A percentile compares a stretch with the other conserved stretches of the same genome.
phyloP scores from a whole-genome alignment of 306 rosid species.

The Neltuma alba region DNA sequence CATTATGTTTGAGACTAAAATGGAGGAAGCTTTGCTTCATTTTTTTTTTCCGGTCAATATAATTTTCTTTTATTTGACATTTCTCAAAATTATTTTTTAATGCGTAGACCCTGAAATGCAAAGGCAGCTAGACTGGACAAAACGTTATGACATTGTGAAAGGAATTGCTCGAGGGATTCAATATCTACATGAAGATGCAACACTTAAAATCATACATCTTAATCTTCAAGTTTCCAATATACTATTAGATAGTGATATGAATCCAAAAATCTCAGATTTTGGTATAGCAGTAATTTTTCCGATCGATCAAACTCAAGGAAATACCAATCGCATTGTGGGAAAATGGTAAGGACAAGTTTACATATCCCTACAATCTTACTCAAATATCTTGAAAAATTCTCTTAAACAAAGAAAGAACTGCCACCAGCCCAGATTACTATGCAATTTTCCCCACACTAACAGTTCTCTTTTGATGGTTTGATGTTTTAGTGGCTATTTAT shows the following conservation, averaged over 20 bases:
- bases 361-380: not conserved
- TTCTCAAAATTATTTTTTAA: not conserved
- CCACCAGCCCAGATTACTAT: no score
- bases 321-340: constrained; percentile 33
- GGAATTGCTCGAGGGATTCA: constrained; percentile 57
- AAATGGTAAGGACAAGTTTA: constrained; percentile 41
- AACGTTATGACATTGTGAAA: constrained; percentile 44
- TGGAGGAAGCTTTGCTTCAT: not conserved
- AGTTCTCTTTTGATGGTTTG: not conserved
- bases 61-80: not conserved
- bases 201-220: constrained; percentile 36
- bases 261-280: constrained; percentile 52
- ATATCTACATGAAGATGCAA: constrained; percentile 65
- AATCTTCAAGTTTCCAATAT: constrained; percentile 37
- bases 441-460: not conserved
- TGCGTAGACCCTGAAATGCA: constrained; percentile 40
- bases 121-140: constrained; percentile 53
- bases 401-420: no score
- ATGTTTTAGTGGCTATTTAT: not conserved
- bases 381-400: no score
- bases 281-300: constrained; percentile 42
- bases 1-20: not conserved
- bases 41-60: not conserved
- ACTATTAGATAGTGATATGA: constrained; percentile 38
- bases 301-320: constrained; percentile 27